Evolutionary conservation across 2,329 filamentous ascomycete genomes (phyloP), one percentile per base, ranked within the genome.

Genomic region (Myriosclerotinia scirpicola): DNA sequence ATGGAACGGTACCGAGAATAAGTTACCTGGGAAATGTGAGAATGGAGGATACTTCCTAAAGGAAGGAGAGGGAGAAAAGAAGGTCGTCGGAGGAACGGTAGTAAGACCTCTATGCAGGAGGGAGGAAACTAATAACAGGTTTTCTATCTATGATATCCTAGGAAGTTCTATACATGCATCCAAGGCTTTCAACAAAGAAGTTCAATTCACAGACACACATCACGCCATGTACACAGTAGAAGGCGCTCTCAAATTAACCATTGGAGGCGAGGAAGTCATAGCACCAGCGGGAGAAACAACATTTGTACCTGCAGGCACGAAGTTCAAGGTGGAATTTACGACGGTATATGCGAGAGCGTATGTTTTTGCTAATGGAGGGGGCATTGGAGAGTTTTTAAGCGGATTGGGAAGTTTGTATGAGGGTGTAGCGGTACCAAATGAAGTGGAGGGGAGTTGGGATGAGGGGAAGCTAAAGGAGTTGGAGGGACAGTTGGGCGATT

Each of bases 131-230:
- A 75, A 75, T 36, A 81, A 80, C 0, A 81, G 79, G 56, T 86
- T 85, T 65, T 78, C 82, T 12, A 85, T 87, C 66, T 82, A 81
- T 1, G 82, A 81, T 64, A 80, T 87, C 42, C 83, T 86, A 70
- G 77, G 76, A 0, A 81, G 77, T 1, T 76, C 73, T 64, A 68
- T 76, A 0, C 81, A 82, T 66, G 71, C 71, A 0, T 67, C 70
- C 12, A 77, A 78, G 6, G 67, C 79, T 0, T 77, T 82, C 3
- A 72, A 71, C 0, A 72, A 74, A 34, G 78, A 74, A 66, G 66
- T 85, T 40, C 78, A 75, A 0, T 86, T 86, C 68, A 64, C 73
- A 0, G 73, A 73, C 0, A 81, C 82, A 1, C 83, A 85, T 69
- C 84, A 86, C 72, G 84, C 82, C 63, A 77, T 86, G 56, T 79